Conservation (phyloP, 805 yeast species). For the Komagataella phaffii region DNA sequence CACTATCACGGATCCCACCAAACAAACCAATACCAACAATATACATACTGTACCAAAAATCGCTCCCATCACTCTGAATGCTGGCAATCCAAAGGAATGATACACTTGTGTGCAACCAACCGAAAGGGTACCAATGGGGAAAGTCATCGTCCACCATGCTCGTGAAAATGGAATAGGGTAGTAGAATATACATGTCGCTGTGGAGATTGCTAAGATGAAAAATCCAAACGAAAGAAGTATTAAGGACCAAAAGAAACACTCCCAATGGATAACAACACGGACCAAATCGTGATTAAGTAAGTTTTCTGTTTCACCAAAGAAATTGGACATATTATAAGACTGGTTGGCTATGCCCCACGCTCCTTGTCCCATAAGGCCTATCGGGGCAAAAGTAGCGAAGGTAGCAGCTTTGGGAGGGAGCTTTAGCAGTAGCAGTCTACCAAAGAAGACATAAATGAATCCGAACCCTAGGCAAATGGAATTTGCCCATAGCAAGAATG, state of each 20-base stretch:
- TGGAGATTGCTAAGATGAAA: constrained; percentile 18
- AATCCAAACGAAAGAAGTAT: constrained; percentile 11
- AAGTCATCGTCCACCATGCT: constrained; percentile 76
- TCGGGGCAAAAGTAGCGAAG: constrained; percentile 62
- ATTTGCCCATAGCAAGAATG: constrained; percentile 53
- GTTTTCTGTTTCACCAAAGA: constrained; percentile 1
- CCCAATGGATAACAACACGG: constrained; percentile 1
- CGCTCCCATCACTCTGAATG: constrained; percentile 50
- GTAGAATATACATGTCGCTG: constrained; percentile 11
- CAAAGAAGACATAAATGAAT: constrained; percentile 40
- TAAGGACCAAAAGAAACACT: not conserved
- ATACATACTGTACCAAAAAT: constrained; percentile 45
- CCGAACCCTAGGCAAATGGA: constrained; percentile 51
- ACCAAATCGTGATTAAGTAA: constrained; percentile 1
- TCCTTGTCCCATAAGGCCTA: constrained; percentile 84
- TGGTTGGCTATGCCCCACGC: constrained; percentile 45
- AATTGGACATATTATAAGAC: constrained; percentile 9
- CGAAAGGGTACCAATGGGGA: constrained; percentile 80
- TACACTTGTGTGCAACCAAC: constrained; percentile 43
- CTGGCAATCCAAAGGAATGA: constrained; percentile 29
- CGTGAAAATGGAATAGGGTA: constrained; percentile 24
- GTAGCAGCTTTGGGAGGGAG: constrained; percentile 40
- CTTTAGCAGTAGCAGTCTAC: constrained; percentile 44
- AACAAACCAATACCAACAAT: constrained; percentile 27
- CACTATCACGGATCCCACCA: constrained; percentile 19